phyloP scores from a whole-genome alignment of 495 filamentous ascomycete species.

The Talaromyces liani region DNA sequence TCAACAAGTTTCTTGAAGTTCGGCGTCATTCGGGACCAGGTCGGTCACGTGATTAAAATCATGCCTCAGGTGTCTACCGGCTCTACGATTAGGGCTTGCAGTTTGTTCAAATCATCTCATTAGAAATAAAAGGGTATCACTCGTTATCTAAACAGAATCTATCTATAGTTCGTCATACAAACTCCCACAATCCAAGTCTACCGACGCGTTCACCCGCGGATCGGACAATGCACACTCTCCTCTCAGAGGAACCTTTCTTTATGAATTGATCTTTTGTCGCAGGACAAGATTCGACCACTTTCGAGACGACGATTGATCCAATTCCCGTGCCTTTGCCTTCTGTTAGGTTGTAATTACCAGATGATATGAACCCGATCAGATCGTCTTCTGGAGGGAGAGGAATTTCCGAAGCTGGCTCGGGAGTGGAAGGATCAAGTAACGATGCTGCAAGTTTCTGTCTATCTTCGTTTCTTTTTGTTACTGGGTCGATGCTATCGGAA shows the following conservation, averaged over 20 bases:
- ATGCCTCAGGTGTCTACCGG: not conserved
- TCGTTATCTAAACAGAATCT: not conserved
- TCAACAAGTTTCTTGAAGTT: not conserved
- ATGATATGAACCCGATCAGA: constrained; percentile 87
- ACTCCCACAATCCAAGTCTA: constrained; percentile 74
- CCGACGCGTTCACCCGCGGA: constrained; percentile 70
- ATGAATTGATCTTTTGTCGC: constrained; percentile 9
- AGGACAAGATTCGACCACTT: constrained; percentile 27
- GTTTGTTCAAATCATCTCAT: not conserved
- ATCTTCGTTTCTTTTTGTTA: constrained; percentile 26
- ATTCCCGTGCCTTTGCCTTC: constrained; percentile 72
- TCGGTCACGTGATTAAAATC: not conserved
- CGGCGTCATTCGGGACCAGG: not conserved
- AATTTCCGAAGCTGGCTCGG: constrained; percentile 50
- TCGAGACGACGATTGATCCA: constrained; percentile 58
- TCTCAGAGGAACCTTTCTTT: constrained; percentile 22
- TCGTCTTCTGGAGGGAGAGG: constrained; percentile 65
- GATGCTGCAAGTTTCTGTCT: constrained; percentile 48
- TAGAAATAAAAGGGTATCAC: constrained; percentile 13
- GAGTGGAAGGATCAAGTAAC: constrained; percentile 24
- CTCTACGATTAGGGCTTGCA: not conserved
- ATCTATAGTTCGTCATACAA: constrained; percentile 36
- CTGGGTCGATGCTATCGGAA: not conserved
- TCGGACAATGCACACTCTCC: constrained; percentile 68
- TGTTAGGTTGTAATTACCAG: constrained; percentile 73